Evolutionary conservation across 2,329 filamentous ascomycete species (phyloP).

Genomic region (Corinectria fuckeliana): DNA sequence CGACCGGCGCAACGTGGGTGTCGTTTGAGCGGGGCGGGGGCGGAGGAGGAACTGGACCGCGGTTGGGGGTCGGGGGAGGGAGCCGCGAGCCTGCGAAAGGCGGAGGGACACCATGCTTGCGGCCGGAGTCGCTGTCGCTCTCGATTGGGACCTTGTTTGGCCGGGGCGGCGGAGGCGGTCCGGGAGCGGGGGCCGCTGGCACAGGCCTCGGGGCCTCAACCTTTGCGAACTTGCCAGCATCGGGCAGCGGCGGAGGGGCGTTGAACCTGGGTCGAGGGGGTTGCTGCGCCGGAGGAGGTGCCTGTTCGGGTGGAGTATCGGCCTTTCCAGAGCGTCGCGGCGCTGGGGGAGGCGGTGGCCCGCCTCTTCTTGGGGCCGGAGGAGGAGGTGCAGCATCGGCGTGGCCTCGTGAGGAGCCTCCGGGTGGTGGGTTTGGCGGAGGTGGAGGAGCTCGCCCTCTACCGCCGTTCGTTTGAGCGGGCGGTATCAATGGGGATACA

Average conservation of each 20-base stretch:
- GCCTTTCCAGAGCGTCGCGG: constrained; percentile 63
- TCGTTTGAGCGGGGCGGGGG: constrained; percentile 58
- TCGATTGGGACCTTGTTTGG: constrained; percentile 76
- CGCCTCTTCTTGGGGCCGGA: constrained; percentile 35
- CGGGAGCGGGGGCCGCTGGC: constrained; percentile 38
- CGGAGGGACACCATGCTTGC: constrained; percentile 79
- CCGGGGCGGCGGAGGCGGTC: constrained; percentile 46
- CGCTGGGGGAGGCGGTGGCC: constrained; percentile 51
- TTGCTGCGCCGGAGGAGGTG: constrained; percentile 66
- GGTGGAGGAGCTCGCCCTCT: constrained; percentile 45
- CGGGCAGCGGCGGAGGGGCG: constrained; percentile 85
- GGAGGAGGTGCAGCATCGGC: constrained; percentile 40
- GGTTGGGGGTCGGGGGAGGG: constrained; percentile 79
- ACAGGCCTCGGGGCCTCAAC: constrained; percentile 45
- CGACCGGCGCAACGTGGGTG: constrained; percentile 39
- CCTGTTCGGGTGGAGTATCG: constrained; percentile 66
- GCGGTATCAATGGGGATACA: constrained; percentile 37
- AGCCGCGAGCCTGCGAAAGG: constrained; percentile 74
- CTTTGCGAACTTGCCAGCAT: constrained; percentile 86
- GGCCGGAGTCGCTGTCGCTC: constrained; percentile 58
- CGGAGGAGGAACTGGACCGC: constrained; percentile 75
- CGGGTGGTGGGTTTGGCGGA: constrained; percentile 43
- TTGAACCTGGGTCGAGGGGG: constrained; percentile 72
- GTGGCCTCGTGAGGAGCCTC: constrained; percentile 1
- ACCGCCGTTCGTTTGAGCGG: constrained; percentile 41